A percentile compares a stretch with the other conserved stretches of the same genome.
Conservation (phyloP, 495 filamentous ascomycete genomes). For the Penicillium pulvis region DNA sequence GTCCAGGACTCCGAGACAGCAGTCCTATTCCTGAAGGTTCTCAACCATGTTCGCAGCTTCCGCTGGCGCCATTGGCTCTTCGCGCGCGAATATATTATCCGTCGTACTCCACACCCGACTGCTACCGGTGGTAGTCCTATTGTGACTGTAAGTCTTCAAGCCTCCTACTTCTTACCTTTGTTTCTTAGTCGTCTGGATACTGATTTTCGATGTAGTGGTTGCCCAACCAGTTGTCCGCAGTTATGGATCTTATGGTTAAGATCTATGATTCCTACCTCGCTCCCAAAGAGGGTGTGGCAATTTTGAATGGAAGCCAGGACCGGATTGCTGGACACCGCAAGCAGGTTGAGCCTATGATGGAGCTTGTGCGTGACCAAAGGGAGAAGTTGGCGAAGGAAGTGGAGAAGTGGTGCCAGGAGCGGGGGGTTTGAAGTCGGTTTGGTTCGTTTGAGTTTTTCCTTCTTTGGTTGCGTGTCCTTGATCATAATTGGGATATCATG, state of each 20-base stretch:
- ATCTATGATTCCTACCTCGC: constrained; percentile 55
- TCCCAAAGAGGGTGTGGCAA: constrained; percentile 37
- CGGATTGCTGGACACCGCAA: constrained; percentile 39
- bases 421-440: constrained; percentile 46
- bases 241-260: constrained; percentile 72
- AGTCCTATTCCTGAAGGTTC: constrained; percentile 67
- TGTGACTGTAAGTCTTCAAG: constrained; percentile 60
- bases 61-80: constrained; percentile 95
- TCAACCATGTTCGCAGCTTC: constrained; percentile 88
- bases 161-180: background rate
- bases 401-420: constrained; percentile 73
- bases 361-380: constrained; percentile 64
- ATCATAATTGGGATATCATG: too few relatives aligned
- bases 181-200: background rate
- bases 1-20: constrained; percentile 52
- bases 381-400: constrained; percentile 77
- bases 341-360: constrained; percentile 67
- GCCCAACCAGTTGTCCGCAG: constrained; percentile 79
- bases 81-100: constrained; percentile 91
- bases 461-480: background rate
- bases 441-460: background rate
- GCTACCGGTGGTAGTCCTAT: constrained; percentile 92
- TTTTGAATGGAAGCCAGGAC: constrained; percentile 30
- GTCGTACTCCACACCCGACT: constrained; percentile 77
- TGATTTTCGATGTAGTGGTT: constrained; percentile 60